Evolutionary conservation across 2,329 filamentous ascomycete species (phyloP), one percentile per base, ranked within the genome.

Genomic region (Colletotrichum sp.): DNA sequence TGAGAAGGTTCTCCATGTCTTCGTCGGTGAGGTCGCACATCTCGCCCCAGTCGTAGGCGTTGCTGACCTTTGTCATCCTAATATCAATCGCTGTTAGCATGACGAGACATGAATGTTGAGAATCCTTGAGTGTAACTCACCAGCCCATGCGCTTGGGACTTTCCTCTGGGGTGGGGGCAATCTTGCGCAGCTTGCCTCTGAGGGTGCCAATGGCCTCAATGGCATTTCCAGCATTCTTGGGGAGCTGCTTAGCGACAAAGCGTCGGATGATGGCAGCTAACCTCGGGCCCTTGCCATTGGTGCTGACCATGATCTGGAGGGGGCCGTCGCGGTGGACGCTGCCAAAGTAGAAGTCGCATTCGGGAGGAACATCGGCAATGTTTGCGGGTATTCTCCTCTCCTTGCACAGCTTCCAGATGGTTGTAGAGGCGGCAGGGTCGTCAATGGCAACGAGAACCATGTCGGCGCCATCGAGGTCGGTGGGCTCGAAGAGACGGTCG

Each of bases 301-400:
- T 99, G 86, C 95, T 97, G 79, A 99, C 96, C 97, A 99, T 99
- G 81, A 99, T 94, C 87, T 99, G 97, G 76, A 99, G 86, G 7
- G 97, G 97, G 0, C 97, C 97, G 83, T 99, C 97, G 66, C 97
- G 93, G 85, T 99, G 95, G 52, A 98, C 93, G 82, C 94, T 97
- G 77, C 97, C 97, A 86, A 99, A 99, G 89, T 98, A 99, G 83
- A 99, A 99, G 82, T 99, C 97, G 85, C 97, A 99, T 84, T 99
- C 97, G 1, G 95, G 91, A 0, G 97, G 97, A 5, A 99, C 97
- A 83, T 99, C 97, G 79, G 97, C 97, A 78, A 99, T 98, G 84
- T 99, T 99, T 73, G 96, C 96, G 7, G 96, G 92, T 78, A 98
- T 94, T 76, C 92, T 92, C 75, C 89, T 90, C 83, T 95, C 90